Evolutionary conservation across 2,329 filamentous ascomycete genomes (phyloP), one percentile per base, ranked within the genome.

Genomic region (Cladophialophora carrionii): DNA sequence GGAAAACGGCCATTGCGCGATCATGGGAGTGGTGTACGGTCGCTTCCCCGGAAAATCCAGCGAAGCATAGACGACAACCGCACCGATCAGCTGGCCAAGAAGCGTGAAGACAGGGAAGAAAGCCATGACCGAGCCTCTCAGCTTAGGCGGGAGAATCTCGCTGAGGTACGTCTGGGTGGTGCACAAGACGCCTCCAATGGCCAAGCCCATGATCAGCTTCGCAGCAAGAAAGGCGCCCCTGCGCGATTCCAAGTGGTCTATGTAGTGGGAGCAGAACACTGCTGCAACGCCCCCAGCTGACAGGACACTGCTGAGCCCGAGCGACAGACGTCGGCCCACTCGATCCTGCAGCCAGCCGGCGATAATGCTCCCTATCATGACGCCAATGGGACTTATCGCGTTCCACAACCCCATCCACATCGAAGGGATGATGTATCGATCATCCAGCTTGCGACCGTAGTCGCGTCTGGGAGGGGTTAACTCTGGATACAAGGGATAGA

Each of bases 51-150:
- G n/a, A 72, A 73, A 46, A 4, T 54, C 32, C 34, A 60, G 61
- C 17, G 56, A 60, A 14, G 56, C 37, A 32, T 76, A 81, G 24
- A 83, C 78, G 20, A 81, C 76, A 9, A 75, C 70, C 8, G 79
- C 76, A 1, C 82, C 82, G 9, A 82, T 74, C 17, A 84, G 73
- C 70, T 84, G 80, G 8, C 82, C 82, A 0, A 83, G 66, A 3
- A 83, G 75, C 20, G 78, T 81, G 70, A 84, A 82, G 2, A 79
- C 78, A 4, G 82, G 82, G 58, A 83, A 80, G 52, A 83, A 76
- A 1, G 81, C 80, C 70, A 84, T 78, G 2, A 79, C 76, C 0
- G 82, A 78, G 2, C 80, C 82, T 41, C 82, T 76, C 7, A 84
- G 74, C 3, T 73, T 74, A 0, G 78, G 75, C 0, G 82, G 81